Base-by-base conservation (phyloP, 805 yeast genomes). In the Hanseniaspora thailandica region DNA sequence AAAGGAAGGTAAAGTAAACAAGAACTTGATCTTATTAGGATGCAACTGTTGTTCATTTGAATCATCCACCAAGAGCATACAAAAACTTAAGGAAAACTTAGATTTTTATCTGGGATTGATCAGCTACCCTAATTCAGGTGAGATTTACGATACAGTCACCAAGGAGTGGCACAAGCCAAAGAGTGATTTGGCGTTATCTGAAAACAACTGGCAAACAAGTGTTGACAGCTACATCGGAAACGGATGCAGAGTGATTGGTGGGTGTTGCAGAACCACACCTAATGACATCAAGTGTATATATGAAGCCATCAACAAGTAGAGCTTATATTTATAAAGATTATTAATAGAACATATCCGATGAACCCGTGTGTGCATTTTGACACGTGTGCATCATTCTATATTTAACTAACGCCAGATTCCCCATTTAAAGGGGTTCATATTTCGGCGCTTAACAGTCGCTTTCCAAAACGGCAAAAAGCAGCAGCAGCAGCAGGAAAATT, bases 101-200 rank as follows among this genome's bases (percentile, higher is more conserved):
- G 25, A 47, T 13, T 43, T 47, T 15, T 40, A 53, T n/a, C 9
- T 52, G 5, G 52, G 52, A 4, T 28, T 53, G 47, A 53, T 53
- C n/a, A 39, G 43, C 4, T 85, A 84, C 63, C 94, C 95, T 9
- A 86, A 86, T 65, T 78, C 85, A 44, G 93, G 93, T 1, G 87
- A 81, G 61, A 63, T 70, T 8, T 82, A 81, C 61, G 79, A 80
- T 59, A 76, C 74, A 31, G 58, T 59, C 7, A 68, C 69, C 10
- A 72, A 75, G 55, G 59, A 55, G 7, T 77, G 82, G 81, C 46
- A 64, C 60, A 54, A 56, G 20, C 60, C 60, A 8, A 56, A 62
- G 30, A 50, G 56, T n/a, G 56, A 60, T 4, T 22, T 43, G 10
- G 45, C 43, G 2, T 31, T 38, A 2, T 35, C 30, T 6, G 58